Evolutionary conservation across 805 yeast genomes (phyloP), one percentile per base, ranked within the genome.

Genomic region (Phaffomyces thermotolerans): DNA sequence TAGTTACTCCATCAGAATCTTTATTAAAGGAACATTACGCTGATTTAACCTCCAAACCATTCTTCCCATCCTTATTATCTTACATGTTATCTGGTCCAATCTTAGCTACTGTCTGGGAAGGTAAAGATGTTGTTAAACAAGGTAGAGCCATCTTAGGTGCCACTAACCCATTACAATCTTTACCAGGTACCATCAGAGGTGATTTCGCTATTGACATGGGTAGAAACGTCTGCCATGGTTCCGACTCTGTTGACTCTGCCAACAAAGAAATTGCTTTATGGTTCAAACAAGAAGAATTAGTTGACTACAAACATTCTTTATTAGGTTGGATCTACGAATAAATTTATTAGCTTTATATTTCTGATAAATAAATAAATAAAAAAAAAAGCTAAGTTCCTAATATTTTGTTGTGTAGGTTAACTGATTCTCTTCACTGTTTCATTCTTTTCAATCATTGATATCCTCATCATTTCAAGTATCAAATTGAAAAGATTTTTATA

Each of bases 101-200:
- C 60, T 81, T 91, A 63, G 99, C 99, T 62, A 93, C 96, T 68
- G 97, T 90, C 62, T 93, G 99, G 99, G 98, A 93, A 75, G 99
- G 99, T 73, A 93, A 90, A 78, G 97, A 93, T 66, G 99, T 81
- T 69, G 99, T 93, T 71, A 90, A 91, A 78, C 95, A 87, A 72
- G 99, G 99, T 70, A 85, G 99, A 76, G 82, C 78, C 63, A 82
- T 93, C 69, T 81, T 93, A 64, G 99, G 99, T 75, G 98, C 99
- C 60, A 93, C 99, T 72, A 91, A 93, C 86, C 99, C 99, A 68
- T 78, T 84, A 68, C 81, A 79, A 61, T 86, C 96, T 60, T 91
- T 95, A 57, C 98, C 98, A 71, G 99, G 99, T 72, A 93, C 99
- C 73, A 93, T 93, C 79, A 89, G 99, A 79, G 98, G 96, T 70